A percentile compares a stretch with the other conserved stretches of the same genome.
These are phyloP conservation scores for Phytophthora pisi DNA, from an alignment of 352 stramenopile species.

Conservation along the genomic window DNA sequence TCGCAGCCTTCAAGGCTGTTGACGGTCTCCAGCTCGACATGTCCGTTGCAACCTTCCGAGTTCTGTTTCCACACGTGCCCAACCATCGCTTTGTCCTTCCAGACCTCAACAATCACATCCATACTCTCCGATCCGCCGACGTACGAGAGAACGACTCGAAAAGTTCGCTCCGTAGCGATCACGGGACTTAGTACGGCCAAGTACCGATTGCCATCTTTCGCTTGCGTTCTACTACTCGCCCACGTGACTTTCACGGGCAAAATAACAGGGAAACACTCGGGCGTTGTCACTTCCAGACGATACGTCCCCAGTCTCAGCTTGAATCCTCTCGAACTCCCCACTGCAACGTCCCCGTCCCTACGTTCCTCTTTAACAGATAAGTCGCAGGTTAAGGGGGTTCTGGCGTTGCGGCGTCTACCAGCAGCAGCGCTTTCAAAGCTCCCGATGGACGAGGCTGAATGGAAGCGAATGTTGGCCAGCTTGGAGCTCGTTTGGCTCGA, in stretches of 20 bases:
- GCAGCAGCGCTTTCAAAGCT: constrained; percentile 10
- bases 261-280: constrained; percentile 33
- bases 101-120: constrained; percentile 53
- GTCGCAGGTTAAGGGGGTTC: constrained; percentile 3
- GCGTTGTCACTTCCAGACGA: constrained; percentile 30
- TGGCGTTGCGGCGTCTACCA: constrained; percentile 10
- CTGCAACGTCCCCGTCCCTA: constrained; percentile 17
- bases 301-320: constrained; percentile 58
- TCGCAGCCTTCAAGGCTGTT: constrained; percentile 38
- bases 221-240: constrained; percentile 32
- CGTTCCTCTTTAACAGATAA: constrained; percentile 15
- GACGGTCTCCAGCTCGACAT: constrained; percentile 40
- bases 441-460: constrained; percentile 13
- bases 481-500: constrained; percentile 2
- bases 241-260: constrained; percentile 43
- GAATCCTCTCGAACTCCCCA: constrained; percentile 38
- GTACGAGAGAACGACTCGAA: constrained; percentile 60
- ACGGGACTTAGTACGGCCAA: constrained; percentile 48
- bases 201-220: constrained; percentile 31
- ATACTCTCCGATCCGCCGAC: constrained; percentile 41
- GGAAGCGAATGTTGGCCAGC: constrained; percentile 21
- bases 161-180: constrained; percentile 26
- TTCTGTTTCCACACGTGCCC: constrained; percentile 31
- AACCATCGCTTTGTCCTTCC: constrained; percentile 33
- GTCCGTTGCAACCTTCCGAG: constrained; percentile 14